Conservation (phyloP, 1,284 basidiomycete species). For the Leccinum subrobustum region DNA sequence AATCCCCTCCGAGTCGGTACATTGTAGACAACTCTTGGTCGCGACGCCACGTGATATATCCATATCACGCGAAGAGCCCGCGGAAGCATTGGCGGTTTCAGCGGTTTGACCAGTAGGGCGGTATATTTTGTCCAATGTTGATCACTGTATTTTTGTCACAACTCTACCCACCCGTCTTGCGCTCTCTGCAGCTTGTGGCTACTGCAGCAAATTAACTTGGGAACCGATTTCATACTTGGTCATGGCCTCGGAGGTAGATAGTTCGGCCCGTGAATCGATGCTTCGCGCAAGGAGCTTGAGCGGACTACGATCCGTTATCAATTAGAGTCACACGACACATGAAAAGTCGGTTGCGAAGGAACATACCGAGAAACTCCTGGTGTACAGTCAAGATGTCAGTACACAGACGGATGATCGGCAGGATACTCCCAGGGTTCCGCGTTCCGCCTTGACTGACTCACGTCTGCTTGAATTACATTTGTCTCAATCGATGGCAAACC, state of each 20-base stretch:
- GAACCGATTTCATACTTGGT: not conserved
- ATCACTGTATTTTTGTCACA: not conserved
- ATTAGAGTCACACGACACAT: not conserved
- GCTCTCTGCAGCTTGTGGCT: not conserved
- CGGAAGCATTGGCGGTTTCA: slow-evolving; percentile 23
- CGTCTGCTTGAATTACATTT: not conserved
- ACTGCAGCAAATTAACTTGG: not conserved
- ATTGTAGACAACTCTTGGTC: slow-evolving; percentile 34
- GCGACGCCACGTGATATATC: slow-evolving; percentile 45
- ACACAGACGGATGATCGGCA: not conserved
- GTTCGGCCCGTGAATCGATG: not conserved
- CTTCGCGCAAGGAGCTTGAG: not conserved
- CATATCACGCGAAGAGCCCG: slow-evolving; percentile 30
- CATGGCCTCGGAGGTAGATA: not conserved
- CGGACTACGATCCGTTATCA: not conserved
- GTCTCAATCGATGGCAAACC: not conserved
- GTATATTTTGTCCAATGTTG: not conserved
- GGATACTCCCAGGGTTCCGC: not conserved
- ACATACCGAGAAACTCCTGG: not conserved
- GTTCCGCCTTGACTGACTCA: too few species aligned
- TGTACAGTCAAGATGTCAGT: not conserved
- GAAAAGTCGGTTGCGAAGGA: not conserved
- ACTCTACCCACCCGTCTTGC: not conserved
- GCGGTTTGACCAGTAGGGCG: slow-evolving; percentile 9
- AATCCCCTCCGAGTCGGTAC: slow-evolving; percentile 38